Evolutionary conservation across 164 flowering plant genomes (phyloP).

Genomic region (Akebia trifoliata): DNA sequence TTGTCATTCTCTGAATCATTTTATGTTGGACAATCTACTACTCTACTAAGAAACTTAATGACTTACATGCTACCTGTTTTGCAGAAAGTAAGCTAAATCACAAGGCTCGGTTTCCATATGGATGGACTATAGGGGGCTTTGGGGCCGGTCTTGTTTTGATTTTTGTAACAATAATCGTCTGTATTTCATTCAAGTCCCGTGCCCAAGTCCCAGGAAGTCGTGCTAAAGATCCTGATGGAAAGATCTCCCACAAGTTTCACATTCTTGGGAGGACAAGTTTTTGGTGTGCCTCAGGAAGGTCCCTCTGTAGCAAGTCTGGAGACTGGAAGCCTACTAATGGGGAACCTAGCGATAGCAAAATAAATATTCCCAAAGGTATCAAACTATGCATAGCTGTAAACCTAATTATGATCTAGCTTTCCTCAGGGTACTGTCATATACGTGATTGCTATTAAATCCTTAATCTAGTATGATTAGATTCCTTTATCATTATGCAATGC

Average conservation of each 20-base stretch:
- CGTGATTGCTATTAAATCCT: neutral
- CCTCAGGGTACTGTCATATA: neutral
- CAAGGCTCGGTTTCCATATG: slow-evolving; percentile 55
- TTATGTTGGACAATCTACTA: neutral
- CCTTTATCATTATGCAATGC: too few species aligned
- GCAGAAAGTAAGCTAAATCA: slow-evolving; percentile 46
- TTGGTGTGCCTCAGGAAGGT: slow-evolving; percentile 79
- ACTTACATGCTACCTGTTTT: slow-evolving; percentile 20
- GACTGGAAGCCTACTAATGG: slow-evolving; percentile 49
- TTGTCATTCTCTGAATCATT: neutral
- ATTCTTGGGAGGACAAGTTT: slow-evolving; percentile 74
- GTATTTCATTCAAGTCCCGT: slow-evolving; percentile 42
- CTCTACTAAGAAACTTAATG: neutral
- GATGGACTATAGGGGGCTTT: slow-evolving; percentile 73
- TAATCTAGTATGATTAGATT: too few species aligned
- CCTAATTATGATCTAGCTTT: neutral
- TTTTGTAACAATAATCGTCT: slow-evolving; percentile 34
- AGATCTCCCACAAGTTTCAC: slow-evolving; percentile 59
- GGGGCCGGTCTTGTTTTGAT: slow-evolving; percentile 53
- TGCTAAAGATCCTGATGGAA: slow-evolving; percentile 46
- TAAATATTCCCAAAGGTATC: slow-evolving; percentile 67
- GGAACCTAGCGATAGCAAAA: slow-evolving; percentile 45
- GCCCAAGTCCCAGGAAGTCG: slow-evolving; percentile 24
- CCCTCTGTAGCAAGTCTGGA: slow-evolving; percentile 40
- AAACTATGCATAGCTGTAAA: neutral